Percentiles rank a stretch among this genome's conserved stretches.
Evolutionary conservation across 2,329 filamentous ascomycete species (phyloP).

Genomic region (Hypoxylon sp.): DNA sequence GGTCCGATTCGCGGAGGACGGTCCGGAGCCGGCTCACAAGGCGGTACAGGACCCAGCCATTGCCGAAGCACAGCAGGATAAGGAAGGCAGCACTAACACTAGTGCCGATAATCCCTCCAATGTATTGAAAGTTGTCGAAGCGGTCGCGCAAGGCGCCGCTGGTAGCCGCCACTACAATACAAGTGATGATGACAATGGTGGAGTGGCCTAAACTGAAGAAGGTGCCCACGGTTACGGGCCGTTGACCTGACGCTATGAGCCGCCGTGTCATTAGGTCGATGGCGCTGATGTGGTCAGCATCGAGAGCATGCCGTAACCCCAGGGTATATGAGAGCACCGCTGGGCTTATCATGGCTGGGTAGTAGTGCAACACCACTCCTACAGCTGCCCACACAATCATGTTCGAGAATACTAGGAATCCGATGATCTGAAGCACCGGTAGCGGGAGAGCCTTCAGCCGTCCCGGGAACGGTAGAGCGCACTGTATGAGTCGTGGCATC

Average conservation of each 20-base stretch:
- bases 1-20: conserved; percentile 65
- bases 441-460: conserved; percentile 52
- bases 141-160: conserved; percentile 84
- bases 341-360: conserved; percentile 78
- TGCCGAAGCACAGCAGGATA: conserved; percentile 85
- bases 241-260: conserved; percentile 86
- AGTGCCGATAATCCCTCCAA: conserved; percentile 92
- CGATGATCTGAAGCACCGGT: conserved; percentile 64
- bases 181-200: conserved; percentile 92
- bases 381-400: conserved; percentile 68
- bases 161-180: conserved; percentile 91
- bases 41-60: conserved; percentile 86
- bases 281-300: conserved; percentile 89
- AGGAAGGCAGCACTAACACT: conserved; percentile 88
- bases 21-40: conserved; percentile 77
- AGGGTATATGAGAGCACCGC: conserved; percentile 90
- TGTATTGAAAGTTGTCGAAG: conserved; percentile 83
- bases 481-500: conserved; percentile 39
- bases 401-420: conserved; percentile 67
- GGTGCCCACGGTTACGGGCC: conserved; percentile 91
- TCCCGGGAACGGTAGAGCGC: conserved; percentile 40
- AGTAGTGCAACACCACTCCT: conserved; percentile 67
- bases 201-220: conserved; percentile 96
- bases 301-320: conserved; percentile 93
- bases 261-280: conserved; percentile 96